Evolutionary conservation across 2,329 filamentous ascomycete genomes (phyloP), one percentile per base, ranked within the genome.

Genomic region (Claviceps sp.): DNA sequence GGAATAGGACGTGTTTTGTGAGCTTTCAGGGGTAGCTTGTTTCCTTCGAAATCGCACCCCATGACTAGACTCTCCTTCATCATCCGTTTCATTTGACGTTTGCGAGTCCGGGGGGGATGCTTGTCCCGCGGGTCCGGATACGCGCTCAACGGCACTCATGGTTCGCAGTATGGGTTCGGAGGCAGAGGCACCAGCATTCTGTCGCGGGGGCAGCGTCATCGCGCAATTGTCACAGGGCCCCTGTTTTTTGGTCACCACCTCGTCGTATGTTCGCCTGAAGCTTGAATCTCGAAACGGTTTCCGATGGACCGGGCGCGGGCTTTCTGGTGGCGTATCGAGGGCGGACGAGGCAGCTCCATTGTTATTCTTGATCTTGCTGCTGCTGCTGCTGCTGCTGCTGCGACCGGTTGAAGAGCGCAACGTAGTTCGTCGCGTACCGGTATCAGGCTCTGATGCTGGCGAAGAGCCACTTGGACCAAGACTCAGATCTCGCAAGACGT

Each of bases 221-320:
- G 81, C 80, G 62, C 82, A 85, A 64, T 84, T 85, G 55, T 83
- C 78, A 62, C 82, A 85, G 22, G 81, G 80, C 7, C 75, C 78
- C 50, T 80, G 78, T 53, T 77, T 76, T 62, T 76, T 79, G 44
- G 77, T 82, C 26, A 80, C 79, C n/a, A 76, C 77, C 54, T 83
- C 79, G 57, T 83, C 79, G 56, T 83, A 83, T 0, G 80, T 83
- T 59, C 75, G 74, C 53, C 73, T 72, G 57, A 82, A 83, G 61
- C 75, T 77, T 23, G 78, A 79, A 54, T 82, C 79, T 53, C 74
- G 73, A 37, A 75, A 72, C 16, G 65, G 58, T 40, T 67, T 64
- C 43, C 65, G 65, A 50, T 61, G 63, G 16, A 69, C 64, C 20
- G 71, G 66, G 47, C 73, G 71, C 2, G 76, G 78, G 57, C 77